Evolutionary conservation across 2,329 filamentous ascomycete species (phyloP), one percentile per base, ranked within the genome.

Genomic region (Fusarium liriodendri): DNA sequence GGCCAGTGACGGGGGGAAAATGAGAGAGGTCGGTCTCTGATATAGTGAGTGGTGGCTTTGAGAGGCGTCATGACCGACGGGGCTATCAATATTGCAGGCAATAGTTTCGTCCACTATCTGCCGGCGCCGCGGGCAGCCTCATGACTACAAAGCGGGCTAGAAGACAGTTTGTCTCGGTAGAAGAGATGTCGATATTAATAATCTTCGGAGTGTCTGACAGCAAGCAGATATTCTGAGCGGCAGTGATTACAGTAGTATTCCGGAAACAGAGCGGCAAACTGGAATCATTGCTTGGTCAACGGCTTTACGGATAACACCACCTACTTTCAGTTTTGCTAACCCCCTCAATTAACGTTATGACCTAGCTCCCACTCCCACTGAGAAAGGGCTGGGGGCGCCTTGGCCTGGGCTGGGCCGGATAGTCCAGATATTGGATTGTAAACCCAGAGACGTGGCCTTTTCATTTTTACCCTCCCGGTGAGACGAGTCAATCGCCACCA

Each of bases 401-500:
- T 22, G 60, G 42, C 40, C 42, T 45, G 42, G 33, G 33, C 62
- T 61, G 54, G 67, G 65, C 59, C 33, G 32, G n/a, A 42, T 32
- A n/a, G 29, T 40, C 45, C 25, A 52, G 25, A 58, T 37, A 58
- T 14, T 35, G 7, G 14, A 35, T 13, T 16, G 32, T 27, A 50
- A 54, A 61, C 67, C 54, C 69, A 45, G 38, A 66, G 40, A 59
- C 57, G 57, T 66, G 57, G 64, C 64, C 64, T 62, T 20, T 66
- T 54, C 25, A 20, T 40, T 45, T 45, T 54, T 32, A 27, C 25
- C 16, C 45, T 47, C 42, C 20, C 16, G 18, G 55, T 64, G 63
- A 61, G 54, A 74, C 47, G 54, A 62, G 58, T 59, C 59, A 62
- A 70, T 75, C 73, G 70, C 72, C 72, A 75, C 73, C 42, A 59